phyloP scores from a whole-genome alignment of 2,329 filamentous ascomycete species.

The Venturia effusa region DNA sequence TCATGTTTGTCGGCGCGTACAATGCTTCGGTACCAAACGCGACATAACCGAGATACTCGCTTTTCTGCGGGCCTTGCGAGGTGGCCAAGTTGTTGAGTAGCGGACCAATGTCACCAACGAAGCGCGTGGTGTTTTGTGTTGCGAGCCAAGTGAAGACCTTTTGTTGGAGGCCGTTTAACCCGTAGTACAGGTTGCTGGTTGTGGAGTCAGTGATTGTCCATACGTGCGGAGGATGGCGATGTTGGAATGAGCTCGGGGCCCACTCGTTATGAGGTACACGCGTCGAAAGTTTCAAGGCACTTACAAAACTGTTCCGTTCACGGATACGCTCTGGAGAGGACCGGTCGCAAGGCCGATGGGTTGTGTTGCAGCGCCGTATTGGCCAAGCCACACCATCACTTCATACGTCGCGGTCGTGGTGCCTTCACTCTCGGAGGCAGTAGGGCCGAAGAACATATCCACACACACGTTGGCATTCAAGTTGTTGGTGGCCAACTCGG shows the following conservation, averaged over 20 bases:
- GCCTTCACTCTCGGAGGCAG: slow-evolving; percentile 30
- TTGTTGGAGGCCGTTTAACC: slow-evolving; percentile 31
- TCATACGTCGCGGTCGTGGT: slow-evolving; percentile 34
- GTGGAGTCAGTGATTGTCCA: not conserved
- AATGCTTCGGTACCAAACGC: slow-evolving; percentile 43
- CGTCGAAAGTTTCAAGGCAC: not conserved
- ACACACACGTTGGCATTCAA: slow-evolving; percentile 47
- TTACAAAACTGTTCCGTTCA: slow-evolving; percentile 33
- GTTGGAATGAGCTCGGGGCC: not conserved
- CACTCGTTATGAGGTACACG: not conserved
- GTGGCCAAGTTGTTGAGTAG: slow-evolving; percentile 33
- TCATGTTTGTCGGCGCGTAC: slow-evolving; percentile 33
- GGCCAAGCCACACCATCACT: slow-evolving; percentile 48
- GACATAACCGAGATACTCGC: slow-evolving; percentile 42
- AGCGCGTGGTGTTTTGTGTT: slow-evolving; percentile 24
- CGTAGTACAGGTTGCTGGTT: slow-evolving; percentile 31
- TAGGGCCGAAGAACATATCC: slow-evolving; percentile 46
- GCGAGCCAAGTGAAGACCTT: slow-evolving; percentile 43
- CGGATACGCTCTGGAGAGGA: slow-evolving; percentile 22
- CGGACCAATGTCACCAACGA: slow-evolving; percentile 37
- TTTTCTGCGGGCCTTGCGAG: slow-evolving; percentile 28
- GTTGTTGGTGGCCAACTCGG: slow-evolving; percentile 19
- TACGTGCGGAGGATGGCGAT: not conserved
- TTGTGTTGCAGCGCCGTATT: slow-evolving; percentile 35
- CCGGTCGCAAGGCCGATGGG: slow-evolving; percentile 34